These are phyloP conservation scores for Eucalyptus rudis DNA, from an alignment of 345 rosid species.

Conservation along the genomic window DNA sequence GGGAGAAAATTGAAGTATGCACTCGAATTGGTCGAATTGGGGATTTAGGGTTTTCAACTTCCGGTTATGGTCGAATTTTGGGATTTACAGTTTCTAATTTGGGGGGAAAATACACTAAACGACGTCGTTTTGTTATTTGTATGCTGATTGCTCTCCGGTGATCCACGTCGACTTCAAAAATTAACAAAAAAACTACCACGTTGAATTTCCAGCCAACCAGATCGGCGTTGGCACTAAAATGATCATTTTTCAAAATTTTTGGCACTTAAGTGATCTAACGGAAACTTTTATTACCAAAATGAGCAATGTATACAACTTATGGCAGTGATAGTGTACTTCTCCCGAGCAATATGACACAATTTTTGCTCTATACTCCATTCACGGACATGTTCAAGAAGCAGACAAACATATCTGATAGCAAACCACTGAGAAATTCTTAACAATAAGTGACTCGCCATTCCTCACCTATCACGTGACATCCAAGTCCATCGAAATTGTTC, in stretches of 20 bases:
- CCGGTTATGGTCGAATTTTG: accelerated
- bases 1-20: too few species aligned
- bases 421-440: neutral
- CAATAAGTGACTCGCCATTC: neutral
- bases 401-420: slow-evolving; percentile 26
- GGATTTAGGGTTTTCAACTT: too few species aligned
- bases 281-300: accelerated
- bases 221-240: too few species aligned
- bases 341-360: slow-evolving; percentile 54
- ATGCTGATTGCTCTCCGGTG: accelerated
- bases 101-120: too few species aligned
- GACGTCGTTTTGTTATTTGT: too few species aligned
- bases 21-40: too few species aligned
- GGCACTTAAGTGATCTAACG: too few species aligned
- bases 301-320: too few species aligned
- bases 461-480: neutral
- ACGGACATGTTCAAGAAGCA: slow-evolving; percentile 64
- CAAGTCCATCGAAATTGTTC: neutral
- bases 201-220: accelerated
- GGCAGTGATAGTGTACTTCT: too few species aligned
- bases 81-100: too few species aligned
- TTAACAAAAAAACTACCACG: accelerated
- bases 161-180: too few species aligned
- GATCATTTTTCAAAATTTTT: too few species aligned
- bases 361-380: slow-evolving; percentile 91